phyloP scores from a whole-genome alignment of 192 early-diverging fungal species.

The Polychytrium aggregatum region DNA sequence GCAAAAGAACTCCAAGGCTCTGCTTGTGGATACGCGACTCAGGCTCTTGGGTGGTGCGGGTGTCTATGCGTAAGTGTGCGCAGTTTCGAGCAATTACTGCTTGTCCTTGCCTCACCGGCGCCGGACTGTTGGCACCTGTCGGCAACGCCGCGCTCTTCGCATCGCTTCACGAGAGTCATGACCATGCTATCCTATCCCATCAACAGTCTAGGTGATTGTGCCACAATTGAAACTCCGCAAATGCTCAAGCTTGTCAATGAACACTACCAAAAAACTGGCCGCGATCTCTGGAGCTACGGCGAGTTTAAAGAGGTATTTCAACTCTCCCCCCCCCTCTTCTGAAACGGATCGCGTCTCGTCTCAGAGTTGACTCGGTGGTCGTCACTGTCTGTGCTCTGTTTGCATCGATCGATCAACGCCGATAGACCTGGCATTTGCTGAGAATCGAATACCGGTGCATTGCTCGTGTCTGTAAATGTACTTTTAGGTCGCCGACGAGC shows the following conservation, averaged over 20 bases:
- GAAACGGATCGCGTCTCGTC: neutral
- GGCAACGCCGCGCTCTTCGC: too few relatives aligned
- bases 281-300: constrained; percentile 33
- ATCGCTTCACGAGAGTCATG: too few relatives aligned
- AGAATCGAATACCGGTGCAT: neutral
- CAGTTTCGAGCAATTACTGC: neutral
- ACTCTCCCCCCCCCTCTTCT: neutral
- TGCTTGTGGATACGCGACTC: constrained; percentile 45
- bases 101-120: too few relatives aligned
- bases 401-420: neutral
- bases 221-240: constrained; percentile 59
- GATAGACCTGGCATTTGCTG: neutral
- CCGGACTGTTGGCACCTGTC: too few relatives aligned
- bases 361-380: neutral
- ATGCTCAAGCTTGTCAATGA: constrained; percentile 18
- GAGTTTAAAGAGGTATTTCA: constrained; percentile 30
- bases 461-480: neutral
- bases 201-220: constrained; percentile 51
- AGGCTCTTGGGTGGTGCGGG: constrained; percentile 41
- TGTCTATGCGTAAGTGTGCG: constrained; percentile 41
- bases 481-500: constrained; percentile 18
- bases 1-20: constrained; percentile 49
- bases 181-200: neutral
- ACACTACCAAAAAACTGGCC: constrained; percentile 30
- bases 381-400: neutral